phyloP scores from a whole-genome alignment of 306 rosid species.

The Prunus mume region DNA sequence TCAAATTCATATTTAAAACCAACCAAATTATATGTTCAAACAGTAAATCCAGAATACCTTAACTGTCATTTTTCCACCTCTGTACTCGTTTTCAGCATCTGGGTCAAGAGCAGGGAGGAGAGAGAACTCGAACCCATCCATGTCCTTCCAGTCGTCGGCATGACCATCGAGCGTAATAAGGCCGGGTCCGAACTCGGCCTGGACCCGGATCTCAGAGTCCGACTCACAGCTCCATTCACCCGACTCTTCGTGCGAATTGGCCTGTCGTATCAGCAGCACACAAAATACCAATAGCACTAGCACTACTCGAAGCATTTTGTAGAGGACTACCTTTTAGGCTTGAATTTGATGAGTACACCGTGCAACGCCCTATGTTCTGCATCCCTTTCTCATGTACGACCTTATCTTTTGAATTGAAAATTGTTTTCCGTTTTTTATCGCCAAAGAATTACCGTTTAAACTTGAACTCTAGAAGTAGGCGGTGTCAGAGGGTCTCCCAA shows the following conservation, averaged over 20 bases:
- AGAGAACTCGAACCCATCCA: constrained; percentile 72
- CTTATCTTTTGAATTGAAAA: no score
- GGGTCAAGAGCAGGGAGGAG: constrained; percentile 91
- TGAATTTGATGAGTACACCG: neutral
- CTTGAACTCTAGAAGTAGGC: no score
- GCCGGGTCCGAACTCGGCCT: constrained; percentile 63
- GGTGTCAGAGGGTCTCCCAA: no score
- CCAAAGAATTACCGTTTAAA: no score
- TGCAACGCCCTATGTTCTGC: neutral
- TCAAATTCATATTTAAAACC: neutral
- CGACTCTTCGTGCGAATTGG: constrained; percentile 70
- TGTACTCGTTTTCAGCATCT: constrained; percentile 63
- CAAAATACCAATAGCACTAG: constrained; percentile 26
- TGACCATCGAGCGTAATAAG: constrained; percentile 80
- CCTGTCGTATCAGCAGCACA: constrained; percentile 34
- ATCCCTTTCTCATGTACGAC: no score
- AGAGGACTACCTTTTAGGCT: neutral
- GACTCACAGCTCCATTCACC: constrained; percentile 82
- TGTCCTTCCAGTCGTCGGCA: constrained; percentile 85
- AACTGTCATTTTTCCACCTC: constrained; percentile 71
- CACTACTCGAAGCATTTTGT: constrained; percentile 43
- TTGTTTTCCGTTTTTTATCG: no score
- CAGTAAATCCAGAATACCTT: constrained; percentile 46
- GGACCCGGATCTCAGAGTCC: constrained; percentile 60
- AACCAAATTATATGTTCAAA: neutral